Conservation (phyloP, 164 flowering plant genomes). For the Vitis labrusca region DNA sequence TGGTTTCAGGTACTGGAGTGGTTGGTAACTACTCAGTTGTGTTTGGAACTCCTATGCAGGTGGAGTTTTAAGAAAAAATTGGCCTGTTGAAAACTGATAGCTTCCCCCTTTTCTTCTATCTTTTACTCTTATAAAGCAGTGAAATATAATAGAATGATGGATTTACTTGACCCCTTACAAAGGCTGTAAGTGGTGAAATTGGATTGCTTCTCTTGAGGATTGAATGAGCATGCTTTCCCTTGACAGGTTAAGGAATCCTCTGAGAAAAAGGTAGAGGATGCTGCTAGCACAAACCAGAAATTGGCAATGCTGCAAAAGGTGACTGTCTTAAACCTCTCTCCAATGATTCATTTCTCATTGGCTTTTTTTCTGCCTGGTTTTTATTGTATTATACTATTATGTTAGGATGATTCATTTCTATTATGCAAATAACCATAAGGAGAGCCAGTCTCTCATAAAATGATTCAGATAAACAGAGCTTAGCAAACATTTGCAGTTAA, state of each 20-base stretch:
- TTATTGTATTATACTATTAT: not conserved
- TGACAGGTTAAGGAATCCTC: slow-evolving; percentile 44
- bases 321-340: slow-evolving; percentile 4
- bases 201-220: not conserved
- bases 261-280: slow-evolving; percentile 30
- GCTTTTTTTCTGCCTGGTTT: not conserved
- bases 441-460: too few relatives aligned
- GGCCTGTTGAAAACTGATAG: too few relatives aligned
- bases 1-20: too few relatives aligned
- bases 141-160: too few relatives aligned
- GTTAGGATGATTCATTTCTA: not conserved
- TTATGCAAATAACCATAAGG: not conserved
- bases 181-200: too few relatives aligned
- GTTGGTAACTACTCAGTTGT: too few relatives aligned
- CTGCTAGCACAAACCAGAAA: slow-evolving; percentile 27
- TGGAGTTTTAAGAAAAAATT: too few relatives aligned
- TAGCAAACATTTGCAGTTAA: not conserved
- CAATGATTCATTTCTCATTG: not conserved
- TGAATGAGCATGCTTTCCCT: slow-evolving; percentile 1
- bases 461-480: too few relatives aligned
- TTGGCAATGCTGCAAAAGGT: slow-evolving; percentile 58
- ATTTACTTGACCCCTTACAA: too few relatives aligned
- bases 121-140: too few relatives aligned
- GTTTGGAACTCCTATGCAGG: too few relatives aligned
- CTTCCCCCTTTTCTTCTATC: not conserved